These are phyloP conservation scores for Aureobasidium pullulans DNA, from an alignment of 2,329 filamentous ascomycete genomes.

Conservation along the genomic window DNA sequence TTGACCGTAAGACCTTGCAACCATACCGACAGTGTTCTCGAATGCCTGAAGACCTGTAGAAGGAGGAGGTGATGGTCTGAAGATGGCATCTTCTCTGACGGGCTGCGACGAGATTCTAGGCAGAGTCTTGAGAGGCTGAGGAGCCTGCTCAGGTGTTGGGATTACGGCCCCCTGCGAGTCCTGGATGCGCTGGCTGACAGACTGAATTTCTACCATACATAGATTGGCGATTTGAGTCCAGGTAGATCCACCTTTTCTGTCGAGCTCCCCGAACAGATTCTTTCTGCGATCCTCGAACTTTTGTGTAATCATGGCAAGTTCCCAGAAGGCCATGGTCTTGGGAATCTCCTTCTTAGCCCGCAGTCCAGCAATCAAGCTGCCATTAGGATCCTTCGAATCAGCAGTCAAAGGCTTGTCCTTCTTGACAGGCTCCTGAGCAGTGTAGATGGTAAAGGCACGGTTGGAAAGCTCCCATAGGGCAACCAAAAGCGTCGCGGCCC, in stretches of 20 bases:
- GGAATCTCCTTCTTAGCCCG: constrained; percentile 75
- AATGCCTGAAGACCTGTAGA: constrained; percentile 30
- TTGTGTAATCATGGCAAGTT: constrained; percentile 71
- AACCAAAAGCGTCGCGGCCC: constrained; percentile 59
- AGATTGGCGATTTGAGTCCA: constrained; percentile 71
- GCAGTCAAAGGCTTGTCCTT: constrained; percentile 74
- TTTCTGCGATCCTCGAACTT: constrained; percentile 68
- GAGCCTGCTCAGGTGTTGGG: constrained; percentile 17
- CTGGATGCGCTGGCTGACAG: constrained; percentile 61
- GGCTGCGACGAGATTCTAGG: constrained; percentile 26
- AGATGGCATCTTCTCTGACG: constrained; percentile 41
- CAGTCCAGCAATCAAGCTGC: constrained; percentile 75
- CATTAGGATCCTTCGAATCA: constrained; percentile 75
- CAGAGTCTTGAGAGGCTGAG: not conserved
- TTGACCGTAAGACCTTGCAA: constrained; percentile 43
- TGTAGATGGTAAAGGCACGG: constrained; percentile 68
- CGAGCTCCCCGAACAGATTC: constrained; percentile 79
- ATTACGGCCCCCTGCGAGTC: constrained; percentile 25
- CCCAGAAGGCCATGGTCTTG: constrained; percentile 85
- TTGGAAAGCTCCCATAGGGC: constrained; percentile 73
- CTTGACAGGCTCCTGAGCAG: constrained; percentile 75
- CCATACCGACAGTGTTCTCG: constrained; percentile 35
- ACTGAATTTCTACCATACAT: constrained; percentile 62
- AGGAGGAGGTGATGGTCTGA: constrained; percentile 28
- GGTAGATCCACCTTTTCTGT: constrained; percentile 66